Base-by-base conservation (phyloP, 176 grass and related monocot genomes). In the Ananas comosus region DNA sequence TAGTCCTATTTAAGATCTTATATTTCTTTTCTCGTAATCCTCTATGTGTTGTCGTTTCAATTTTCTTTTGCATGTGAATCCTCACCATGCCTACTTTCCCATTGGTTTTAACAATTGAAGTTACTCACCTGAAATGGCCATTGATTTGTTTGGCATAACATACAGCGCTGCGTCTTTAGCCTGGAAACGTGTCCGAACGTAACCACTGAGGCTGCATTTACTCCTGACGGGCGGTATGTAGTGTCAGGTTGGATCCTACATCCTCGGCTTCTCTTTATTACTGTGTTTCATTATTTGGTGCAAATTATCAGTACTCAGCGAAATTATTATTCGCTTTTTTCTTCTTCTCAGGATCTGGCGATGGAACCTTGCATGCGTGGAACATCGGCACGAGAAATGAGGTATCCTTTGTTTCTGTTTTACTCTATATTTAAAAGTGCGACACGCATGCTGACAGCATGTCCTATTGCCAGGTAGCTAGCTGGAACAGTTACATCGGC, bases 281-380 rank as follows among this genome's bases (percentile, higher is more conserved):
- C 25, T 27, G 1, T 27, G 25, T 27, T 27, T 27, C 25, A 27
- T 63, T 61, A 28, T 66, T 2, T 68, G 19, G 1, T 67, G 2
- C 64, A 27, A 48, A 56, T 72, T 65, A 51, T 66, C 49, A 18
- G 17, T 64, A 4, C 29, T 33, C 12, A 14, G 25, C 14, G 48
- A 16, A 66, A 66, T 33, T 33, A 4, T 33, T 33, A 33, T 16
- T 21, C 2, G 2, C 10, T 59, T 10, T 19, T 59, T 21, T 21
- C 16, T 61, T 7, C 16, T 82, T 74, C 76, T 53, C 74, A 99
- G 94, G 90, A 76, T 99, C 90, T 42, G 94, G 87, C 85, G 94
- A 99, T 65, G 94, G 94, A 65, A 99, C 84, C 58, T 76, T 99
- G 85, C 94, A 93, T 73, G 94, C 89, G 81, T 99, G 94, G 94